Evolutionary conservation across 2,329 filamentous ascomycete genomes (phyloP).

Genomic region (Aspergillus latus): DNA sequence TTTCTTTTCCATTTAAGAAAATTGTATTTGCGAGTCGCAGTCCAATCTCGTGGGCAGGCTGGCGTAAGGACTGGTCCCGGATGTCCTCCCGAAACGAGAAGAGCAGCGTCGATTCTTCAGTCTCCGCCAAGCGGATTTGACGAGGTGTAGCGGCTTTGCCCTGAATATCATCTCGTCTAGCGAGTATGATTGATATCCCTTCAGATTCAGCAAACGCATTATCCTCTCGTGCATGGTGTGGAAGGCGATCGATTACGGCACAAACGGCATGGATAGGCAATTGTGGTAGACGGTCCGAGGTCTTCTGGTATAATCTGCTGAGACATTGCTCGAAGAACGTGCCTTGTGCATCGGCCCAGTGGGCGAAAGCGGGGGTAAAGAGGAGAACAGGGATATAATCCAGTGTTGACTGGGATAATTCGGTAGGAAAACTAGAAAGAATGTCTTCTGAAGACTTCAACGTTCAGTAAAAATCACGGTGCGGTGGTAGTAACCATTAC

Average conservation of each 20-base stretch:
- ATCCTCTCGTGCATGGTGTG: constrained; percentile 17
- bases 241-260: constrained; percentile 41
- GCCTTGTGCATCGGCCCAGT: constrained; percentile 35
- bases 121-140: constrained; percentile 30
- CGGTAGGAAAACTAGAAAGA: constrained; percentile 25
- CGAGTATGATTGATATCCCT: constrained; percentile 37
- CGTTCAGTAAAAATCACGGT: constrained; percentile 8
- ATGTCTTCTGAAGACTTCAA: constrained; percentile 32
- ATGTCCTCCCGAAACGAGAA: constrained; percentile 25
- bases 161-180: constrained; percentile 25
- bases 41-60: constrained; percentile 34
- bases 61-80: constrained; percentile 5
- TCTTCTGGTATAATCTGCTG: constrained; percentile 26
- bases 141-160: constrained; percentile 32
- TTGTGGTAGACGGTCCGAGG: constrained; percentile 7
- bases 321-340: constrained; percentile 34
- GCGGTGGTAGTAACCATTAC: constrained; percentile 21
- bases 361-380: constrained; percentile 39
- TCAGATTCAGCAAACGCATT: constrained; percentile 27
- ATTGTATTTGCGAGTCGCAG: constrained; percentile 44
- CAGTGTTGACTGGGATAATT: constrained; percentile 15
- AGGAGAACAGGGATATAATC: constrained; percentile 35
- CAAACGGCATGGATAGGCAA: constrained; percentile 30
- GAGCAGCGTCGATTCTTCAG: constrained; percentile 35
- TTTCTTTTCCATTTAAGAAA: constrained; percentile 44